Evolutionary conservation across 1,139 yeast species (phyloP).

Genomic region (Taiozyma sp.): DNA sequence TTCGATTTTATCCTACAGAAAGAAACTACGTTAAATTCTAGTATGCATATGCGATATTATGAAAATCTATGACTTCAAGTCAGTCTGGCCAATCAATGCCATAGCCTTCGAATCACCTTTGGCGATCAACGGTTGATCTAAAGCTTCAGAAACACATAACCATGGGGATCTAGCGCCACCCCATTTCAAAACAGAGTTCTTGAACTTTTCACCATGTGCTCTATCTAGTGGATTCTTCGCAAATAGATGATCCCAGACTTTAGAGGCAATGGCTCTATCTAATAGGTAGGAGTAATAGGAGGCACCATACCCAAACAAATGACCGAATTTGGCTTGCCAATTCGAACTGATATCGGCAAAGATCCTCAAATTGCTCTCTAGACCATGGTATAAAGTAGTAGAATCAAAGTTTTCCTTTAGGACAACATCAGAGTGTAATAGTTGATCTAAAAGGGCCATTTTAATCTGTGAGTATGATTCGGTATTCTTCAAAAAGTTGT

Average conservation of each 20-base stretch:
- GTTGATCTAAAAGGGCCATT: constrained; percentile 86
- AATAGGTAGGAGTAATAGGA: constrained; percentile 88
- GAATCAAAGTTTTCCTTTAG: constrained; percentile 39
- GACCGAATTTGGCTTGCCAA: constrained; percentile 96
- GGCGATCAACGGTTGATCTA: constrained; percentile 53
- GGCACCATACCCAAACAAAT: constrained; percentile 89
- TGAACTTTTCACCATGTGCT: constrained; percentile 70
- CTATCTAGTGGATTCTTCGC: constrained; percentile 61
- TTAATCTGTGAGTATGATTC: constrained; percentile 86
- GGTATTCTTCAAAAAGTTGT: constrained; percentile 53
- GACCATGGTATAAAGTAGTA: constrained; percentile 53
- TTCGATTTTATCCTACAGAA: no score
- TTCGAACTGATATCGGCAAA: constrained; percentile 62
- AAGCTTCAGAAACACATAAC: constrained; percentile 75
- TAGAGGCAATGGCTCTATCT: constrained; percentile 89
- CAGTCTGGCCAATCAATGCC: constrained; percentile 51
- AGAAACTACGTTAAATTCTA: not conserved
- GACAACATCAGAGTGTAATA: constrained; percentile 54
- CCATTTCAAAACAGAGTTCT: constrained; percentile 71
- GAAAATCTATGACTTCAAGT: constrained; percentile 8
- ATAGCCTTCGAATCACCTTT: constrained; percentile 73
- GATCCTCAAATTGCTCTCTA: constrained; percentile 51
- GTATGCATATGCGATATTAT: not conserved
- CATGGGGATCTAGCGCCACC: constrained; percentile 94
- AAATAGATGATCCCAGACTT: constrained; percentile 76